Evolutionary conservation across 2,329 filamentous ascomycete genomes (phyloP), one percentile per base, ranked within the genome.

Genomic region (Fusarium sp.): DNA sequence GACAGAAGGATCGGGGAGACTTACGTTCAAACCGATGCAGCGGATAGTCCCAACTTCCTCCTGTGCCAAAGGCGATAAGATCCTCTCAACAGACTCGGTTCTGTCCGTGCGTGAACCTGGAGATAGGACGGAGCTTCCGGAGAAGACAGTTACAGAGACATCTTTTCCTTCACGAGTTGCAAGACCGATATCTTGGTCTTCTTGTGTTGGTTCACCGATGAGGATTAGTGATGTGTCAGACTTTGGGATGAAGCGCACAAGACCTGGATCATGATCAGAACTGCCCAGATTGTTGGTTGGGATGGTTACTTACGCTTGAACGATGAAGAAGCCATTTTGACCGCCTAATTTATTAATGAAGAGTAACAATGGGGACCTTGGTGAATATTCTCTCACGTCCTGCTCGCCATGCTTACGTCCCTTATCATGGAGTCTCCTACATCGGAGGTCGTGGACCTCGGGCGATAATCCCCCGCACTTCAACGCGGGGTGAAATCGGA

Each of bases 221-320:
- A 63, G 15, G 8, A 63, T 57, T 12, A 24, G 22, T 0, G 61
- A n/a, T 0, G 24, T 8, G 8, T 61, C 59, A 1, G 61, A 63
- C 38, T 63, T 63, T 2, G 61, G 59, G n/a, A 63, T 25, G 22
- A 63, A 63, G 1, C 61, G 61, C 10, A 63, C 49, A 10, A 63
- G 61, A 5, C 61, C 60, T 63, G 4, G 5, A 15, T 32, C 30
- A 16, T 32, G 30, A 7, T 32, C 7, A 32, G 30, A 32, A 32
- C 2, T 15, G 7, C 14, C 30, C 7, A 1, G 14, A 15, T 32
- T 30, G 29, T 14, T 8, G 14, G 30, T 1, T 1, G 0, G 6
- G 1, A 1, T 4, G 0, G 16, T 1, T 4, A 5, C 60, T 25
- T 24, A 63, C 61, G 61, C 18, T 49, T 63, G 24, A 63, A 63